These are phyloP conservation scores for Cenchrus fungigraminus DNA, from an alignment of 176 grass and related monocot species.

Conservation along the genomic window DNA sequence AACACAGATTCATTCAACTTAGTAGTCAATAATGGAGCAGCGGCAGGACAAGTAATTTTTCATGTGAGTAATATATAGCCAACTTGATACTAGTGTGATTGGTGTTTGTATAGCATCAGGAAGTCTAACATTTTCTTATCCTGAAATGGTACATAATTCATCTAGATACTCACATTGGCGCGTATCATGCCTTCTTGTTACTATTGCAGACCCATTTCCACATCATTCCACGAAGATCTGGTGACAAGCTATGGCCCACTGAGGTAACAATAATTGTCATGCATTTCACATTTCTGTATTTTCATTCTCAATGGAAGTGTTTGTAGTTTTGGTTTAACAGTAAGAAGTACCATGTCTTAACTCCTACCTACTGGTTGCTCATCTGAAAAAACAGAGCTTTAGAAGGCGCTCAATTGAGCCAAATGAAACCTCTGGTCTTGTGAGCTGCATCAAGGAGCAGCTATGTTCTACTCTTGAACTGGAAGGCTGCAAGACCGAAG, in stretches of 20 bases:
- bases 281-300: not conserved
- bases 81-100: not conserved
- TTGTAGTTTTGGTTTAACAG: not conserved
- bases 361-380: too few relatives aligned
- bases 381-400: conserved; percentile 54
- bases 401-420: conserved; percentile 68
- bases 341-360: not conserved
- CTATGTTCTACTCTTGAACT: conserved; percentile 29
- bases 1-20: conserved; percentile 83
- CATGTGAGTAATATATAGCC: conserved; percentile 58
- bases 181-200: conserved; percentile 12
- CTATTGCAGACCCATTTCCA: conserved; percentile 86
- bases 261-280: conserved; percentile 50
- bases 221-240: conserved; percentile 81
- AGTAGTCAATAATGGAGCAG: conserved; percentile 81
- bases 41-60: conserved; percentile 92
- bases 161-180: not conserved
- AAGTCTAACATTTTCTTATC: too few relatives aligned
- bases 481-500: conserved; percentile 35
- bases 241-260: conserved; percentile 74
- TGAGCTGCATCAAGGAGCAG: conserved; percentile 66
- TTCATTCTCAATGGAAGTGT: not conserved
- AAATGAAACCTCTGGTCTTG: conserved; percentile 59
- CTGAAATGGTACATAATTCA: too few relatives aligned
- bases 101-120: too few relatives aligned